Conservation (phyloP, 768 basidiomycete species). For the Naganishia vaughanmartiniae region DNA sequence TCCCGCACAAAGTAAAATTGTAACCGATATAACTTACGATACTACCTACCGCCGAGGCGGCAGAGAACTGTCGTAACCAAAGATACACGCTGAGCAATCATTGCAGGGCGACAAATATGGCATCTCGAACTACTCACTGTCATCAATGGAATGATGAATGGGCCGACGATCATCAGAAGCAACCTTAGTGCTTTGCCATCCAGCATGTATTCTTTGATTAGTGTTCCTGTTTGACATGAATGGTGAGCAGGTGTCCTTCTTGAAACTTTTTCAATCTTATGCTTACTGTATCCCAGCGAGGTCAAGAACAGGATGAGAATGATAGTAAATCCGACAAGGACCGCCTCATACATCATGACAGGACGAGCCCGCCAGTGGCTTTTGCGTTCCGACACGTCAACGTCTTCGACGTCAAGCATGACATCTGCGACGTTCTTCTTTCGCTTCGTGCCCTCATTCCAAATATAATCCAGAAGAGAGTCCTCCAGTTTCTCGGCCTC, state of each 20-base stretch:
- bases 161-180: conserved; percentile 63
- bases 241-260: not conserved
- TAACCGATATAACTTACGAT: not conserved
- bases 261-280: conserved; percentile 61
- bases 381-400: not conserved
- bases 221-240: conserved; percentile 52
- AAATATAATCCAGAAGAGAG: conserved; percentile 41
- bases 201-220: conserved; percentile 67
- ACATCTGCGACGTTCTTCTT: not conserved
- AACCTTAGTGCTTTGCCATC: conserved; percentile 69
- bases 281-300: conserved; percentile 46
- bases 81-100: not conserved
- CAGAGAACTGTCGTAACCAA: not conserved
- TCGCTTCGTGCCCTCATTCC: conserved; percentile 51
- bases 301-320: conserved; percentile 40
- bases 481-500: conserved; percentile 44
- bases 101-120: not conserved
- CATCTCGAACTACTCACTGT: not conserved
- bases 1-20: not conserved
- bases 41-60: not conserved
- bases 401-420: not conserved
- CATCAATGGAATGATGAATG: conserved; percentile 53
- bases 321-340: conserved; percentile 44
- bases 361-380: conserved; percentile 31
- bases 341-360: conserved; percentile 44